These are phyloP conservation scores for Lasiodiplodia citricola DNA, from an alignment of 2,329 filamentous ascomycete species.

Conservation along the genomic window DNA sequence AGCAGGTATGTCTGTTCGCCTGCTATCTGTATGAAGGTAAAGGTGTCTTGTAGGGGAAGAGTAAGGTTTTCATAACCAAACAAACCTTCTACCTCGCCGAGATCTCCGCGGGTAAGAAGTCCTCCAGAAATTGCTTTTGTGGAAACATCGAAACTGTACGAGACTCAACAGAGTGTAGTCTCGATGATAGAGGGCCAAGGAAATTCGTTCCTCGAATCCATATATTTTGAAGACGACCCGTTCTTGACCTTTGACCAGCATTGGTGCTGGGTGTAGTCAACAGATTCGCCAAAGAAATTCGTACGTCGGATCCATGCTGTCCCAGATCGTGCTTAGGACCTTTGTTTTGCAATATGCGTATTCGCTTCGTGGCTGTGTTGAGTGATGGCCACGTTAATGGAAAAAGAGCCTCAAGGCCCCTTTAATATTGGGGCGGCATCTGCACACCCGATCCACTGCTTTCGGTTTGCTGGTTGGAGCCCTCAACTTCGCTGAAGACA, in stretches of 20 bases:
- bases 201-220: slow-evolving; percentile 24
- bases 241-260: slow-evolving; percentile 16
- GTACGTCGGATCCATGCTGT: slow-evolving; percentile 20
- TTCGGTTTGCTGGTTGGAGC: slow-evolving; percentile 40
- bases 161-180: slow-evolving; percentile 1
- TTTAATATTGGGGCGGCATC: slow-evolving; percentile 35
- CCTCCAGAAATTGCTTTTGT: slow-evolving; percentile 24
- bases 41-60: slow-evolving; percentile 16
- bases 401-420: slow-evolving; percentile 5
- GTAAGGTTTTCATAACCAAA: slow-evolving; percentile 4
- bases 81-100: slow-evolving; percentile 17
- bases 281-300: slow-evolving; percentile 22
- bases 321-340: background rate
- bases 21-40: slow-evolving; percentile 12
- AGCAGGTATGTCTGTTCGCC: background rate
- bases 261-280: slow-evolving; percentile 17
- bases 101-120: slow-evolving; percentile 11
- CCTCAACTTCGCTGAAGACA: slow-evolving; percentile 44
- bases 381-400: background rate
- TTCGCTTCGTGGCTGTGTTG: background rate
- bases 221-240: slow-evolving; percentile 14
- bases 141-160: slow-evolving; percentile 1
- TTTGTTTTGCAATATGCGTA: background rate
- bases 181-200: slow-evolving; percentile 2
- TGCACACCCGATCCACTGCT: slow-evolving; percentile 15